Base-by-base conservation (phyloP, 148 eudicot species). In the Cornus florida region DNA sequence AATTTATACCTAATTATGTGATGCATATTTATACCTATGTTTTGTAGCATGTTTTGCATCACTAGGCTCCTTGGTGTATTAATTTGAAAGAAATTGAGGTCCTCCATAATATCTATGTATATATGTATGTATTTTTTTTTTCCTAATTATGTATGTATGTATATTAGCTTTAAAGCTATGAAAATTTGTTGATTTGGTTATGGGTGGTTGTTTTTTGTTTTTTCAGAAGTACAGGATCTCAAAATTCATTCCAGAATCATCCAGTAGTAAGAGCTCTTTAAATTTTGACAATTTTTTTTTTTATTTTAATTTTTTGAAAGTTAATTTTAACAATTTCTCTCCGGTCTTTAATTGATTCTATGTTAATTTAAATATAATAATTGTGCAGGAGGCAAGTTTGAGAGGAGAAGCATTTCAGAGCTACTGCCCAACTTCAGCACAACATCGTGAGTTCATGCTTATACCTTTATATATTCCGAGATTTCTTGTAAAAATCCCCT, bases 201-300 rank as follows among this genome's bases (percentile, higher is more conserved):
- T 62, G 19, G 22, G 24, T 62, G 66, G 38, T 35, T 17, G 1
- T 69, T 32, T 24, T 10, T 69, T 13, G 12, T 71, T 38, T 60
- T 48, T 46, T 4, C 87, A 88, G 88, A 88, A 88, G 77, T 88
- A 86, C 82, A 82, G 91, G 79, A 88, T 84, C 79, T 84, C 85
- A 22, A 80, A 83, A 65, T 88, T 83, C 75, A 72, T 86, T 77
- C 88, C 85, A 23, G 91, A 88, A 82, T 80, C 84, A 23, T 74
- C 82, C 71, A 79, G 50, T 65, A 81, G 90, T 88, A 83, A 84
- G 43, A 53, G 67, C 3, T 31, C 28, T 12, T 14, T 72, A 39
- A 71, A 35, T 33, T 59, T 38, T 2, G 10, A 14, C 17, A 64
- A 57, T 22, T 39, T 39, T 39, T 7, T 28, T 28, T 19, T 39